These are phyloP conservation scores for Cordyceps cateniannulata DNA, from an alignment of 2,329 filamentous ascomycete genomes.

Conservation along the genomic window DNA sequence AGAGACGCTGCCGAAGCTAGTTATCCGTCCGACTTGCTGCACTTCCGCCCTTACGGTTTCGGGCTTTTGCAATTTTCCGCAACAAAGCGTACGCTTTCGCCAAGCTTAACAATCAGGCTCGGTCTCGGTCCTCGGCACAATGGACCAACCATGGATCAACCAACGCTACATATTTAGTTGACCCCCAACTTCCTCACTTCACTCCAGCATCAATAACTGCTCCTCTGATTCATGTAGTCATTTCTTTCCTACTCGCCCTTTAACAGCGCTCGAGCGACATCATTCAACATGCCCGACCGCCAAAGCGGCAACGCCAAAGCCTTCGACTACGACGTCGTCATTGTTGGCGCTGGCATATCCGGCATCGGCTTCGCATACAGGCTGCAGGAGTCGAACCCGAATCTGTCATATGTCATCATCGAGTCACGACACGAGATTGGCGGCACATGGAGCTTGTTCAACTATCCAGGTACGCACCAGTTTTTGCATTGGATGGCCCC, in stretches of 20 bases:
- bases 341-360: conserved; percentile 68
- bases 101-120: not conserved
- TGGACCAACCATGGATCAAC: not conserved
- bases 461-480: conserved; percentile 46
- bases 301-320: not conserved
- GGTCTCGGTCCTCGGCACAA: not conserved
- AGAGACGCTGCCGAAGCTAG: too few species aligned
- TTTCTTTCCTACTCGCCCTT: too few species aligned
- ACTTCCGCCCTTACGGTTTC: too few species aligned
- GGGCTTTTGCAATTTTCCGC: not conserved
- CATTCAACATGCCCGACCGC: not conserved
- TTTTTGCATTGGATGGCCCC: not conserved
- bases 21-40: too few species aligned
- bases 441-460: conserved; percentile 75
- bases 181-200: not conserved
- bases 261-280: not conserved
- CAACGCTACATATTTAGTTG: not conserved
- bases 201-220: not conserved
- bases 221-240: not conserved
- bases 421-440: conserved; percentile 61
- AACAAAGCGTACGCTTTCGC: not conserved
- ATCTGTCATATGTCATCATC: conserved; percentile 58
- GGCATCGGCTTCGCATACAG: conserved; percentile 71
- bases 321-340: conserved; percentile 45
- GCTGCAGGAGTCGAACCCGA: conserved; percentile 50